phyloP scores from a whole-genome alignment of 1,284 basidiomycete genomes.

The Leccinum angustisporum region DNA sequence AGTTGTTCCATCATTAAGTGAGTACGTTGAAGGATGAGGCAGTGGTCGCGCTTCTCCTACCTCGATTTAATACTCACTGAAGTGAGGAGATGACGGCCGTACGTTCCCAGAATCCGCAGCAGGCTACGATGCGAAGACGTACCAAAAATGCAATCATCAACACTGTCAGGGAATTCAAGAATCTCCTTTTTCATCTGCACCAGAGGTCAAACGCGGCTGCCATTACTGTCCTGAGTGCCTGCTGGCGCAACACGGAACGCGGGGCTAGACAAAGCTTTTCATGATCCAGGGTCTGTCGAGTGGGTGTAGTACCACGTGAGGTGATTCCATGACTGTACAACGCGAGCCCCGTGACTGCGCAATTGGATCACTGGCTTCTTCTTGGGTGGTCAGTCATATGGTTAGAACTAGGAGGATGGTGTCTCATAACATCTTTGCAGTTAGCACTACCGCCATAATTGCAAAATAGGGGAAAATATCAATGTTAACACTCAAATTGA shows the following conservation, averaged over 20 bases:
- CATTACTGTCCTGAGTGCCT: neutral
- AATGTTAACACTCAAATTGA: neutral
- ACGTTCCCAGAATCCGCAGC: neutral
- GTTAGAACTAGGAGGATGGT: neutral
- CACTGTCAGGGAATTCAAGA: neutral
- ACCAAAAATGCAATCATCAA: neutral
- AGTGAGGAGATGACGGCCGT: neutral
- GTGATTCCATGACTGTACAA: neutral
- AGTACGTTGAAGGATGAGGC: neutral
- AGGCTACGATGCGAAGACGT: neutral
- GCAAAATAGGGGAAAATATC: neutral
- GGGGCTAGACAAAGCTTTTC: neutral
- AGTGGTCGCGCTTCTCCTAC: neutral
- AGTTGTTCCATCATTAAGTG: neutral
- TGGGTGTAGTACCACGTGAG: neutral
- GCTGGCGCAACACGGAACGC: neutral
- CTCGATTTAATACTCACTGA: neutral
- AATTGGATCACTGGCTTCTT: neutral
- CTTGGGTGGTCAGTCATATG: neutral
- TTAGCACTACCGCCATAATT: neutral
- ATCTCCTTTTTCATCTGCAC: neutral
- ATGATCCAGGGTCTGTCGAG: neutral
- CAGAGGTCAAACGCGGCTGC: slow-evolving; percentile 3
- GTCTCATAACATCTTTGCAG: neutral
- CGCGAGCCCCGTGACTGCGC: neutral